Conservation (phyloP, 164 flowering plant genomes). For the Akebia trifoliata region DNA sequence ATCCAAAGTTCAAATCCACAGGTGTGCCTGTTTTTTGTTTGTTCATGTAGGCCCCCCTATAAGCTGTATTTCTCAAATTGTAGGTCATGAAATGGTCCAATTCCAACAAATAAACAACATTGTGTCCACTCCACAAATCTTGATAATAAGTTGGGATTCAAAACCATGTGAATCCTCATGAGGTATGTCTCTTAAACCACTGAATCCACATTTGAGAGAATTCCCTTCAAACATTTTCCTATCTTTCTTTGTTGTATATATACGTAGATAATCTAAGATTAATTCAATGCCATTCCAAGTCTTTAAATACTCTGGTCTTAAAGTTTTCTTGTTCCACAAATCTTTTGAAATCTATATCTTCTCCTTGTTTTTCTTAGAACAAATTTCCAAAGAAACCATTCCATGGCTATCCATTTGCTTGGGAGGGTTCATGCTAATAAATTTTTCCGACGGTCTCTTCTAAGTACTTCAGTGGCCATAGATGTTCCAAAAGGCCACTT, state of each 20-base stretch:
- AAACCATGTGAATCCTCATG: slow-evolving; percentile 14
- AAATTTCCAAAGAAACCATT: too few species aligned
- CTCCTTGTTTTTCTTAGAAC: neutral
- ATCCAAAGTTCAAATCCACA: too few species aligned
- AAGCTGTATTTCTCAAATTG: neutral
- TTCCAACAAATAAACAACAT: neutral
- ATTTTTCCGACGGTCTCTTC: slow-evolving; percentile 6
- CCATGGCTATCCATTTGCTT: slow-evolving; percentile 19
- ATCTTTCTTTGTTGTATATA: slow-evolving; percentile 1
- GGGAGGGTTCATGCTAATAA: slow-evolving; percentile 17
- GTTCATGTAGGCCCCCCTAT: neutral
- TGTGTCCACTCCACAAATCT: neutral
- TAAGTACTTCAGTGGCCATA: neutral
- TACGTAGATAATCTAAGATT: neutral
- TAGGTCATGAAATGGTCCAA: neutral
- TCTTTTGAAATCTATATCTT: neutral
- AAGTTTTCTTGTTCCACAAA: neutral
- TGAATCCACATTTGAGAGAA: neutral
- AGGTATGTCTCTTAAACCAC: slow-evolving; percentile 6
- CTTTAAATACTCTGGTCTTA: neutral
- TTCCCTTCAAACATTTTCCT: neutral
- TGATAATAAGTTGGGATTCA: neutral
- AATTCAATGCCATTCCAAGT: neutral
- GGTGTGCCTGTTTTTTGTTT: too few species aligned
- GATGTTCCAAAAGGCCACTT: slow-evolving; percentile 31